Evolutionary conservation across 345 rosid genomes (phyloP).

Genomic region (Psidium friedrichsthalianum): DNA sequence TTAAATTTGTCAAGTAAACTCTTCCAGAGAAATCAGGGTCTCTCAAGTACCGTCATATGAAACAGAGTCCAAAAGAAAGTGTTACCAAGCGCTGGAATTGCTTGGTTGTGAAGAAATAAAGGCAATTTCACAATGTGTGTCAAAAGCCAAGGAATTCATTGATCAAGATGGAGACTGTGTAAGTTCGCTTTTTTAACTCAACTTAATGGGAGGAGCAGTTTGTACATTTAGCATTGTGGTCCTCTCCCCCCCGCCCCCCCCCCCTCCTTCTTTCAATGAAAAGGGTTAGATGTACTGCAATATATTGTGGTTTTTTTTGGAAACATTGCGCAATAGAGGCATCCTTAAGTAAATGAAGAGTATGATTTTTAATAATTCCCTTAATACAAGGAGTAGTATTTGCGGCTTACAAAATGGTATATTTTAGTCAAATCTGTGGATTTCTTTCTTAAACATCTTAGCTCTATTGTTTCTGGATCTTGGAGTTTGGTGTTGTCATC

Average conservation of each 20-base stretch:
- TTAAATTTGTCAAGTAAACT: constrained; percentile 19
- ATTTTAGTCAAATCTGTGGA: not conserved
- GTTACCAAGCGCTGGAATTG: constrained; percentile 35
- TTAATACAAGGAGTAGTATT: not conserved
- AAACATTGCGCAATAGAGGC: not conserved
- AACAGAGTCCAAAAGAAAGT: constrained; percentile 22
- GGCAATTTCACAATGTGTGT: constrained; percentile 48
- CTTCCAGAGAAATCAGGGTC: constrained; percentile 14
- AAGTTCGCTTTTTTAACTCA: constrained; percentile 22
- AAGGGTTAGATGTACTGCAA: not conserved
- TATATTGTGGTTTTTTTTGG: not conserved
- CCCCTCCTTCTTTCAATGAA: not conserved
- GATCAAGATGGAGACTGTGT: constrained; percentile 55
- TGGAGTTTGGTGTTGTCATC: not conserved
- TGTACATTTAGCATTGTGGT: not conserved
- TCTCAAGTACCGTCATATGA: constrained; percentile 21
- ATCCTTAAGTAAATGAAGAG: not conserved
- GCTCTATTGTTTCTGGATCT: not conserved
- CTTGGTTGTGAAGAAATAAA: constrained; percentile 79
- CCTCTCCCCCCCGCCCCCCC: not conserved
- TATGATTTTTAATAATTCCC: not conserved
- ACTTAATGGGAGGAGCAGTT: not conserved
- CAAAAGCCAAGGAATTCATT: constrained; percentile 39
- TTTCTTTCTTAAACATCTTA: not conserved
- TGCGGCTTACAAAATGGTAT: not conserved